Conservation (phyloP, 768 basidiomycete species). For the Xanthoconium stramineum region DNA sequence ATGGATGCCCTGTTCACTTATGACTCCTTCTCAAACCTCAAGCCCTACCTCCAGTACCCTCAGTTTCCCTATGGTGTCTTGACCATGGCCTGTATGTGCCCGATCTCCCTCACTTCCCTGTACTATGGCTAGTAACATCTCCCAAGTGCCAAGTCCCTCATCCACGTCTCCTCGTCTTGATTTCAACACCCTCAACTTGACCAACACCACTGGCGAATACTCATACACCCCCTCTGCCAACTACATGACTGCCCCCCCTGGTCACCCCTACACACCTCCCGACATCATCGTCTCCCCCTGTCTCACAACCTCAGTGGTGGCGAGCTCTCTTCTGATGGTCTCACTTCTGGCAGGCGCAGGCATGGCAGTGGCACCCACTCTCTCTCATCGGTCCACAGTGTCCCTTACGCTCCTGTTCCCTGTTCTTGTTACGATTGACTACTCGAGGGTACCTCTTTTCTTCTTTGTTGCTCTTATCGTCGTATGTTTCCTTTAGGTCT, state of each 20-base stretch:
- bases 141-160: slow-evolving; percentile 49
- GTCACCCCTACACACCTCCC: slow-evolving; percentile 69
- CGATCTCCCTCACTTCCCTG: neutral
- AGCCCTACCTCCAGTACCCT: slow-evolving; percentile 68
- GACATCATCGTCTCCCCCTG: slow-evolving; percentile 66
- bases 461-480: too few relatives aligned
- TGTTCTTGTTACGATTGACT: too few relatives aligned
- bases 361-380: slow-evolving; percentile 65
- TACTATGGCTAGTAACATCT: slow-evolving; percentile 5
- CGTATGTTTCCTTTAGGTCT: too few relatives aligned
- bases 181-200: slow-evolving; percentile 59
- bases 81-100: slow-evolving; percentile 57
- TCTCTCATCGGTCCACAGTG: slow-evolving; percentile 44
- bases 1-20: slow-evolving; percentile 47
- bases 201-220: slow-evolving; percentile 55
- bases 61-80: slow-evolving; percentile 59
- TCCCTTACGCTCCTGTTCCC: slow-evolving; percentile 61
- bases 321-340: slow-evolving; percentile 70
- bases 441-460: too few relatives aligned
- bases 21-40: slow-evolving; percentile 43
- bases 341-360: slow-evolving; percentile 60
- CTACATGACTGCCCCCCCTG: slow-evolving; percentile 50
- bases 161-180: slow-evolving; percentile 58
- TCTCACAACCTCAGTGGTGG: slow-evolving; percentile 69
- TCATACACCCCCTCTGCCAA: slow-evolving; percentile 52